Evolutionary conservation across 805 yeast species (phyloP).

Genomic region (Komagataella populi): DNA sequence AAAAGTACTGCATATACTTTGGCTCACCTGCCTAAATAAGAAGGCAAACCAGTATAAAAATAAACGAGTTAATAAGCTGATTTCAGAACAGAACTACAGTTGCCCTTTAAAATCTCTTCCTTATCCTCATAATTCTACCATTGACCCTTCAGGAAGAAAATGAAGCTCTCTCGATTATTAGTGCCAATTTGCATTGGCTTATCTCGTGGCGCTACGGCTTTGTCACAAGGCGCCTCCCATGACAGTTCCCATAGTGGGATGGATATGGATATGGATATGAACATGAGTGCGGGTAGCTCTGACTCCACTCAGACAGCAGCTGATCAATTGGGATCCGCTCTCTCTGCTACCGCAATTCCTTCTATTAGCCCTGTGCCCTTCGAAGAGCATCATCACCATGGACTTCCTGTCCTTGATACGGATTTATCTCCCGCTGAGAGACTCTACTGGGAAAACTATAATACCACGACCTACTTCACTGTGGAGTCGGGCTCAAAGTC

Average conservation of each 20-base stretch:
- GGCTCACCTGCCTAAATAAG: not conserved
- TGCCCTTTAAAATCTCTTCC: not conserved
- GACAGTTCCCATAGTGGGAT: not conserved
- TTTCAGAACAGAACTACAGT: not conserved
- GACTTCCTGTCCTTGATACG: conserved; percentile 60
- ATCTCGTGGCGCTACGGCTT: not conserved
- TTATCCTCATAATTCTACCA: not conserved
- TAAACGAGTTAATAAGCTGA: not conserved
- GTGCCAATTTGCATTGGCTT: not conserved
- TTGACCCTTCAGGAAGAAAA: not conserved
- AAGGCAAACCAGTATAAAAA: not conserved
- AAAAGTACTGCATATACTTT: not conserved
- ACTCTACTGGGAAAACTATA: conserved; percentile 65
- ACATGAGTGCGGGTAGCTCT: not conserved
- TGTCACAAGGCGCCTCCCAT: not conserved
- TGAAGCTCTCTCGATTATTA: not conserved
- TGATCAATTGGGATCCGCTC: not conserved
- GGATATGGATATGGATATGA: not conserved
- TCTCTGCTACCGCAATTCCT: not conserved
- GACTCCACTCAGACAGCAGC: not conserved
- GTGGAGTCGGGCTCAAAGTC: conserved; percentile 28
- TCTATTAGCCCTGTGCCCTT: not conserved
- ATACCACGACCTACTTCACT: conserved; percentile 64
- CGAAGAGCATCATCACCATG: conserved; percentile 42
- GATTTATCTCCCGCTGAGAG: conserved; percentile 59